Evolutionary conservation across 345 rosid species (phyloP).

Genomic region (Corchorus capsularis): DNA sequence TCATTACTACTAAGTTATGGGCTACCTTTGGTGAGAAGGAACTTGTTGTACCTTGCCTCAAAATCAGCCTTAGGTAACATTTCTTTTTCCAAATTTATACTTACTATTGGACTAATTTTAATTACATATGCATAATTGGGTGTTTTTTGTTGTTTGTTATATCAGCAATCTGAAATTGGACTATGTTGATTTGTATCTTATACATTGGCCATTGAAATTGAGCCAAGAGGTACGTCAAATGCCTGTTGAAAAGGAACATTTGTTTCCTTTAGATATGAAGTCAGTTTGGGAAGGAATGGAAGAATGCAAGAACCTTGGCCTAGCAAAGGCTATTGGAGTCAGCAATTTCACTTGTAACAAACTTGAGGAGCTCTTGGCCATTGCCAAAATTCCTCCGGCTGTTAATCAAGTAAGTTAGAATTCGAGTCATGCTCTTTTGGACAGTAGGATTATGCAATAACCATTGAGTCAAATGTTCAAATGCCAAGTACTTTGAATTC

Average conservation of each 20-base stretch:
- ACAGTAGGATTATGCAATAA: too few species aligned
- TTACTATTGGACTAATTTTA: too few species aligned
- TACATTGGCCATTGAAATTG: slow-evolving; percentile 35
- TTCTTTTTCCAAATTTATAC: too few species aligned
- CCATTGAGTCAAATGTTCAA: neutral
- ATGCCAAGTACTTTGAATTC: neutral
- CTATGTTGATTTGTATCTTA: slow-evolving; percentile 37
- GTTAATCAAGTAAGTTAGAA: slow-evolving; percentile 32
- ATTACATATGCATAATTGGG: neutral
- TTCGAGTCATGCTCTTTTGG: too few species aligned
- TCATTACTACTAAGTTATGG: neutral
- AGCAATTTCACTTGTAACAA: slow-evolving; percentile 41
- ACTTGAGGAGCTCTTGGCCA: slow-evolving; percentile 28
- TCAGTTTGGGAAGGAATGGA: slow-evolving; percentile 47
- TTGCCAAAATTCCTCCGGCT: slow-evolving; percentile 36
- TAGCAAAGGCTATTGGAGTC: slow-evolving; percentile 34
- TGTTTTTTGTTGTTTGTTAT: neutral
- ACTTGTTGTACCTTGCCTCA: neutral
- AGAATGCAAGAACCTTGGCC: slow-evolving; percentile 32
- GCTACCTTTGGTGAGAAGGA: neutral
- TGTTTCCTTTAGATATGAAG: slow-evolving; percentile 27
- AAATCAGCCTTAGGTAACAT: neutral
- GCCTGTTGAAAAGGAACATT: slow-evolving; percentile 22
- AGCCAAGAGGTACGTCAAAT: slow-evolving; percentile 16
- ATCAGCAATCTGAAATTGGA: slow-evolving; percentile 35